These are phyloP conservation scores for Xylariaceae sp. DNA, from an alignment of 2,329 filamentous ascomycete genomes.

Conservation along the genomic window DNA sequence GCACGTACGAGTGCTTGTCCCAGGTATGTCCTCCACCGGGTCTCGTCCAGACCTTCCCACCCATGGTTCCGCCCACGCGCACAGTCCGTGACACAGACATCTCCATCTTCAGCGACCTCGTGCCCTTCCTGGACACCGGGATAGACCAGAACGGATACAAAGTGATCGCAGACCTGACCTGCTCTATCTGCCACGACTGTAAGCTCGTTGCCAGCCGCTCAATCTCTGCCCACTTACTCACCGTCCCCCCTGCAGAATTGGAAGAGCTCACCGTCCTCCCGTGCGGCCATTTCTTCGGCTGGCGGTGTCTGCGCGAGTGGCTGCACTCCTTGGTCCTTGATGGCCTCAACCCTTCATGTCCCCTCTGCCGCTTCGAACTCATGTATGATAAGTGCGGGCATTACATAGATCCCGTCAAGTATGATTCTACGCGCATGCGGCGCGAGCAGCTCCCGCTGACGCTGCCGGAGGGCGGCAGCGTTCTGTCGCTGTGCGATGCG, in stretches of 20 bases:
- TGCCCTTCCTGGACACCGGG: slow-evolving; percentile 4
- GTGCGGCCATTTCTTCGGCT: slow-evolving; percentile 24
- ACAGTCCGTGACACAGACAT: slow-evolving; percentile 7
- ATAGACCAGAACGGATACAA: slow-evolving; percentile 11
- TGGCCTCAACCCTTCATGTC: slow-evolving; percentile 1
- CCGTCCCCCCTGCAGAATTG: too few relatives aligned
- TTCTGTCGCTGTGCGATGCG: background rate
- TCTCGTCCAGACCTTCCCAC: background rate
- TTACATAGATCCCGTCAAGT: slow-evolving; percentile 1
- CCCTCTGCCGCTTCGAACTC: slow-evolving; percentile 18
- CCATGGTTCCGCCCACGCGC: background rate
- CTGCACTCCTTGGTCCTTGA: background rate
- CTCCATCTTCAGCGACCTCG: slow-evolving; percentile 21
- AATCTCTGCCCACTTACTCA: background rate
- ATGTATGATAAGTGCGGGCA: slow-evolving; percentile 14
- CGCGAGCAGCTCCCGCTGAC: slow-evolving; percentile 14
- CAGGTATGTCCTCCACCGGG: slow-evolving; percentile 11
- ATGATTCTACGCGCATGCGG: background rate
- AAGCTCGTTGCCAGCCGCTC: slow-evolving; percentile 13
- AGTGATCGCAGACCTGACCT: slow-evolving; percentile 15
- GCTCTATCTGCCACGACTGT: slow-evolving; percentile 16
- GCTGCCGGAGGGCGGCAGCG: slow-evolving; percentile 13
- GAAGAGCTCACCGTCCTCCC: slow-evolving; percentile 18
- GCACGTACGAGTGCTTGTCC: background rate
- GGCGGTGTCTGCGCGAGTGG: slow-evolving; percentile 10